A percentile compares a stretch with the other conserved stretches of the same genome.
phyloP scores from a whole-genome alignment of 2,329 filamentous ascomycete genomes.

The Fusarium veterinarium region DNA sequence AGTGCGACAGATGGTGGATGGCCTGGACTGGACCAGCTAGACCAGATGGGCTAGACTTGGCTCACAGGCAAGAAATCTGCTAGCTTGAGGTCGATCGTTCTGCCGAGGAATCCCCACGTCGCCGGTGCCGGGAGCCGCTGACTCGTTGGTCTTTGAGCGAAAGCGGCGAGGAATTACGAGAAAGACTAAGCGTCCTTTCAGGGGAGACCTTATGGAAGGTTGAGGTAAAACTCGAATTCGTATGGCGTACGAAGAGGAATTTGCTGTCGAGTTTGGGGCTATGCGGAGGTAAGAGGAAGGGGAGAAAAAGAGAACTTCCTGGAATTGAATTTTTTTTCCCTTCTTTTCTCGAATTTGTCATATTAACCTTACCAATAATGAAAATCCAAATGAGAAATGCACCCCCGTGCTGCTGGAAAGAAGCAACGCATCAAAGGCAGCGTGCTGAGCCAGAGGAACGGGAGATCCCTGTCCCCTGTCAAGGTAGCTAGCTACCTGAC shows the following conservation, averaged over 20 bases:
- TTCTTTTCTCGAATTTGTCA: background rate
- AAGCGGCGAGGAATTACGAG: constrained; percentile 46
- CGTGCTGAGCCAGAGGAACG: constrained; percentile 30
- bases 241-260: constrained; percentile 27
- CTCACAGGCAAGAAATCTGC: constrained; percentile 40
- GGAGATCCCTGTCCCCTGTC: constrained; percentile 43
- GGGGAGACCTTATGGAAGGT: constrained; percentile 12
- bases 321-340: background rate
- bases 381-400: background rate
- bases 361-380: background rate
- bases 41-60: constrained; percentile 29
- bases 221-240: background rate
- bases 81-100: constrained; percentile 44
- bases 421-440: background rate
- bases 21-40: constrained; percentile 16
- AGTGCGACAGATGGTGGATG: constrained; percentile 41
- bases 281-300: background rate
- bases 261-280: background rate
- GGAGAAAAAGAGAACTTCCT: background rate
- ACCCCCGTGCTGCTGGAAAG: background rate
- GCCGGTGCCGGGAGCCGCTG: constrained; percentile 49
- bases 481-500: constrained; percentile 10
- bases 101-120: constrained; percentile 47
- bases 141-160: constrained; percentile 45
- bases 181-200: constrained; percentile 26